Evolutionary conservation across 345 rosid species (phyloP).

Genomic region (Pelargonium nanum): DNA sequence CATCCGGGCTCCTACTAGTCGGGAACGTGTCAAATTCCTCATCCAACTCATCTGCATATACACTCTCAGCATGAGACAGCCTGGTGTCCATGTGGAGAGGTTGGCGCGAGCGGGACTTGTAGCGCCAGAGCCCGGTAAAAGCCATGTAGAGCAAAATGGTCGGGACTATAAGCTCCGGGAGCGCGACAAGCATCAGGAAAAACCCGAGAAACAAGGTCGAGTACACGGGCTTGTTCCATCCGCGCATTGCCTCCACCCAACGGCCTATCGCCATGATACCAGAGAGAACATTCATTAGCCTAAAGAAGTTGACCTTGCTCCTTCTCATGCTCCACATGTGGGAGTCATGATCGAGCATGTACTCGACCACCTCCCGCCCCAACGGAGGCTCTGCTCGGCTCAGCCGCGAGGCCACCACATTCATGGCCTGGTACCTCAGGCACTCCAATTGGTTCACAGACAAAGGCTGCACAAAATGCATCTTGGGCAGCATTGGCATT

Average conservation of each 20-base stretch:
- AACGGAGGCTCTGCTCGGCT: constrained; percentile 60
- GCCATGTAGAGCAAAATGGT: constrained; percentile 33
- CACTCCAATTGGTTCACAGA: constrained; percentile 43
- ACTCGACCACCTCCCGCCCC: constrained; percentile 66
- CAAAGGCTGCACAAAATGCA: constrained; percentile 58
- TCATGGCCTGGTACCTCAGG: constrained; percentile 55
- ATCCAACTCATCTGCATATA: constrained; percentile 46
- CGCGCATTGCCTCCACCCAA: constrained; percentile 30
- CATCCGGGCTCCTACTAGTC: constrained; percentile 38
- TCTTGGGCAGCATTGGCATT: constrained; percentile 51
- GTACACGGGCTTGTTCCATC: constrained; percentile 46
- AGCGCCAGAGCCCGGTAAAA: constrained; percentile 41
- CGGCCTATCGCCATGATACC: constrained; percentile 26
- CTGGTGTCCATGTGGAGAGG: constrained; percentile 65
- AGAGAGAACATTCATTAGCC: constrained; percentile 47
- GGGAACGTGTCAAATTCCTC: too few species aligned
- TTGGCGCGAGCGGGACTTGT: constrained; percentile 39
- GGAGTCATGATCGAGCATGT: constrained; percentile 65
- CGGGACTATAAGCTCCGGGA: constrained; percentile 50
- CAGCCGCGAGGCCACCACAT: constrained; percentile 41
- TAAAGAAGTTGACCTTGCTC: constrained; percentile 63
- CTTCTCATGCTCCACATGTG: constrained; percentile 83
- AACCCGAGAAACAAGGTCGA: constrained; percentile 32
- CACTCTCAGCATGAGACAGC: constrained; percentile 47
- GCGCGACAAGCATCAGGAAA: constrained; percentile 35